A percentile compares a stretch with the other conserved stretches of the same genome.
These are phyloP conservation scores for Penicillium janthinellum DNA, from an alignment of 2,329 filamentous ascomycete genomes.

Conservation along the genomic window DNA sequence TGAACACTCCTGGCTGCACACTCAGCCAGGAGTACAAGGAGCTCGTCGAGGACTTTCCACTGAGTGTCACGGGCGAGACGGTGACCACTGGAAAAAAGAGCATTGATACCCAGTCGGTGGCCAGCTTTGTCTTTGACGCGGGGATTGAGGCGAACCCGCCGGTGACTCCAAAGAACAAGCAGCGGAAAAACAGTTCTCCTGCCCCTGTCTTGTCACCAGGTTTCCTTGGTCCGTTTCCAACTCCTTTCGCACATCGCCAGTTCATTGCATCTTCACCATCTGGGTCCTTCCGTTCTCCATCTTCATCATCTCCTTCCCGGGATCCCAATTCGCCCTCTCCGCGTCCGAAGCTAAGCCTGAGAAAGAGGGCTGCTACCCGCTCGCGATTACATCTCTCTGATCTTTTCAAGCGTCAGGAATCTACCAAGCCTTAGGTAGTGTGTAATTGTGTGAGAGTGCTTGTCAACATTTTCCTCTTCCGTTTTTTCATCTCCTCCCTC, in stretches of 20 bases:
- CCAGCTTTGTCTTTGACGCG: not conserved
- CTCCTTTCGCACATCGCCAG: slow-evolving; percentile 3
- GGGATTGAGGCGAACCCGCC: not conserved
- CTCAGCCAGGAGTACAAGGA: slow-evolving; percentile 9
- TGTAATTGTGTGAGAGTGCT: not conserved
- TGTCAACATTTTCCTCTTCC: not conserved
- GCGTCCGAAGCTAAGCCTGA: not conserved
- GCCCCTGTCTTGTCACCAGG: slow-evolving; percentile 2
- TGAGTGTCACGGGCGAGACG: not conserved
- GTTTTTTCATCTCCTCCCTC: not conserved
- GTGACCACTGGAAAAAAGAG: not conserved
- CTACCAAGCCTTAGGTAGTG: not conserved
- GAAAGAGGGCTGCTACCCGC: not conserved
- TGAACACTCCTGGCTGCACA: not conserved
- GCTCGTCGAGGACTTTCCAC: not conserved
- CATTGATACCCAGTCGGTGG: not conserved
- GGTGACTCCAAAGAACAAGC: not conserved
- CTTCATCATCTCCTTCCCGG: not conserved
- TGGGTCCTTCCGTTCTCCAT: not conserved
- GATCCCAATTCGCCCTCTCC: not conserved
- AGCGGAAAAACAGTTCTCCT: not conserved
- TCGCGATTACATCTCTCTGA: not conserved
- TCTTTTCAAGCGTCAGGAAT: slow-evolving; percentile 1
- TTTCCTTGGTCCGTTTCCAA: slow-evolving; percentile 5
- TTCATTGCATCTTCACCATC: not conserved